Conservation (phyloP, 2,329 filamentous ascomycete genomes). For the Penicillium sp. region DNA sequence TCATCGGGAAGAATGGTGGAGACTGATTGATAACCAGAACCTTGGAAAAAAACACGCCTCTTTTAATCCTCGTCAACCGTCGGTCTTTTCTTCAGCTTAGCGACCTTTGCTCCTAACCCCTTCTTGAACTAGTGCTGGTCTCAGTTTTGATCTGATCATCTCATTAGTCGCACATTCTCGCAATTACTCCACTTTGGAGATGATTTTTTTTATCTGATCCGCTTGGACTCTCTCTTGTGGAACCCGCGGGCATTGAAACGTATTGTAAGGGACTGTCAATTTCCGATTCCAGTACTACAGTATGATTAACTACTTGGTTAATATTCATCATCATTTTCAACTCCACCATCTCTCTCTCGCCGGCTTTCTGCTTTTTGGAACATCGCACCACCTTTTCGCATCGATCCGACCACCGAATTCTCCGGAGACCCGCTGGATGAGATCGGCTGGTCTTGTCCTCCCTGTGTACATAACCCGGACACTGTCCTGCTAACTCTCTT, state of each 20-base stretch:
- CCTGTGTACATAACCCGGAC: conserved; percentile 23
- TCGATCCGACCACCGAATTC: conserved; percentile 26
- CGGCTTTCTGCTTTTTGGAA: background rate
- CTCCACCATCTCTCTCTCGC: background rate
- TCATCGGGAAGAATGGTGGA: conserved; percentile 19
- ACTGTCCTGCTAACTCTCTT: background rate
- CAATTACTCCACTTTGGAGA: conserved; percentile 23
- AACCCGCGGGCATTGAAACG: conserved; percentile 18
- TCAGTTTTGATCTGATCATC: background rate
- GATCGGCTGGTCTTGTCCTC: conserved; percentile 12
- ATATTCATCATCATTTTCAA: background rate
- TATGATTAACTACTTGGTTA: no score
- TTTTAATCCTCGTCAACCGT: background rate
- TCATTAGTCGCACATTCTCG: conserved; percentile 1
- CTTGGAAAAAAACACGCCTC: conserved; percentile 21
- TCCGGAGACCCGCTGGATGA: conserved; percentile 16
- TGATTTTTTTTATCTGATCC: conserved; percentile 35
- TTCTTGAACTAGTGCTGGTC: background rate
- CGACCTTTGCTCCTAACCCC: background rate
- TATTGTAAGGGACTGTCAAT: conserved; percentile 23
- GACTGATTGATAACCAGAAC: conserved; percentile 36
- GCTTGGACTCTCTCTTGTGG: conserved; percentile 12
- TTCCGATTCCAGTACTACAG: background rate
- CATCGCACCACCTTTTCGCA: conserved; percentile 18
- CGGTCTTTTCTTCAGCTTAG: background rate